These are phyloP conservation scores for Aspergillus sojae DNA, from an alignment of 2,329 filamentous ascomycete genomes.

Conservation along the genomic window DNA sequence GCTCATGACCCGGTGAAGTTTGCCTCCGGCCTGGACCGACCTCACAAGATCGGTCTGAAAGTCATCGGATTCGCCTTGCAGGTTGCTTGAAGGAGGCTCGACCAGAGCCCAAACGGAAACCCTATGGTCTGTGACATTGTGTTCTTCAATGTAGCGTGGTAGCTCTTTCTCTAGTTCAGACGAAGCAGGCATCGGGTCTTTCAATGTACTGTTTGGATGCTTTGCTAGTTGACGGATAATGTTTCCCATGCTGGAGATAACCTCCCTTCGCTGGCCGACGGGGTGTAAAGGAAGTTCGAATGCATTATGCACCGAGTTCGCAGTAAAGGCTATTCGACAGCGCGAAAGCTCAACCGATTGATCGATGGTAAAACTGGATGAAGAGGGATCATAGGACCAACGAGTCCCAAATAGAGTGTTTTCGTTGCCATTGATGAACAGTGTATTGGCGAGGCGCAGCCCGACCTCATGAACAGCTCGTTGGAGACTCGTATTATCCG, in stretches of 20 bases:
- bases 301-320: slow-evolving; percentile 19
- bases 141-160: slow-evolving; percentile 42
- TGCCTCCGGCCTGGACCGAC: slow-evolving; percentile 36
- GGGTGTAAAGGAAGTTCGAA: slow-evolving; percentile 39
- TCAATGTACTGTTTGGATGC: slow-evolving; percentile 29
- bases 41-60: slow-evolving; percentile 27
- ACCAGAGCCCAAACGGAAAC: slow-evolving; percentile 48
- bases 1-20: slow-evolving; percentile 46
- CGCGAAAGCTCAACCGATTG: slow-evolving; percentile 33
- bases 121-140: slow-evolving; percentile 39
- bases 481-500: slow-evolving; percentile 5
- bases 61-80: slow-evolving; percentile 10
- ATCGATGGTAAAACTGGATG: slow-evolving; percentile 27
- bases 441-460: slow-evolving; percentile 44
- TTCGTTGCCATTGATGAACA: slow-evolving; percentile 46
- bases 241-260: slow-evolving; percentile 47
- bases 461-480: slow-evolving; percentile 35
- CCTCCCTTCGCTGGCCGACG: slow-evolving; percentile 39
- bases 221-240: slow-evolving; percentile 45
- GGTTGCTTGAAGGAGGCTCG: slow-evolving; percentile 28
- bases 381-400: slow-evolving; percentile 32
- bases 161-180: slow-evolving; percentile 45
- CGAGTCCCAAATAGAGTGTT: slow-evolving; percentile 41
- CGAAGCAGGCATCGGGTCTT: slow-evolving; percentile 42
- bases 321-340: slow-evolving; percentile 31